Conservation (phyloP, 2,329 filamentous ascomycete genomes). For the Paracamarosporium sp. region DNA sequence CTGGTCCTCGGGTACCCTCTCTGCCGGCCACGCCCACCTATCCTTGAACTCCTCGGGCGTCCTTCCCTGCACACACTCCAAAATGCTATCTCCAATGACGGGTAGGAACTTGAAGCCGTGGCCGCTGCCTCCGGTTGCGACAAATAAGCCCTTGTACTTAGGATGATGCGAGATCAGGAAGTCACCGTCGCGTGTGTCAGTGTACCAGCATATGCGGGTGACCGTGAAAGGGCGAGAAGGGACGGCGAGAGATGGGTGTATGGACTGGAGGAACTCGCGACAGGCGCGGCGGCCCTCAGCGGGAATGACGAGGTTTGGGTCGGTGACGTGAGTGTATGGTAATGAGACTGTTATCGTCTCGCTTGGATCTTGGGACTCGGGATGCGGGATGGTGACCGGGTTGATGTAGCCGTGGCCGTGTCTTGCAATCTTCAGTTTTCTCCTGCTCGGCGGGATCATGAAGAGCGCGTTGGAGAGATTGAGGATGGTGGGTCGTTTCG, state of each 20-base stretch:
- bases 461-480: conserved; percentile 77
- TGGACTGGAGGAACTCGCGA: conserved; percentile 36
- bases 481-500: conserved; percentile 72
- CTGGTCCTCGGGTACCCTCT: conserved; percentile 45
- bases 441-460: conserved; percentile 69
- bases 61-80: conserved; percentile 56
- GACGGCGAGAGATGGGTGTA: conserved; percentile 39
- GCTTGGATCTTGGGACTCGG: conserved; percentile 46
- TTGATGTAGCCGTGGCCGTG: conserved; percentile 60
- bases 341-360: conserved; percentile 55
- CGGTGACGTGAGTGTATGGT: conserved; percentile 61
- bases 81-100: conserved; percentile 62
- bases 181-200: conserved; percentile 62
- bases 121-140: conserved; percentile 67
- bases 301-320: conserved; percentile 42
- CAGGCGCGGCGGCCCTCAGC: conserved; percentile 39
- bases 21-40: conserved; percentile 65
- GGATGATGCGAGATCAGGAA: conserved; percentile 63
- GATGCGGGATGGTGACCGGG: conserved; percentile 54
- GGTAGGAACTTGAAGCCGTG: conserved; percentile 70
- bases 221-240: conserved; percentile 52
- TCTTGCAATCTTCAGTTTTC: conserved; percentile 57
- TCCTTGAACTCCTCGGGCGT: conserved; percentile 59
- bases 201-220: conserved; percentile 63
- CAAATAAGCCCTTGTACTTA: conserved; percentile 58